phyloP scores from a whole-genome alignment of 768 basidiomycete species.

The Naematelia encephala region DNA sequence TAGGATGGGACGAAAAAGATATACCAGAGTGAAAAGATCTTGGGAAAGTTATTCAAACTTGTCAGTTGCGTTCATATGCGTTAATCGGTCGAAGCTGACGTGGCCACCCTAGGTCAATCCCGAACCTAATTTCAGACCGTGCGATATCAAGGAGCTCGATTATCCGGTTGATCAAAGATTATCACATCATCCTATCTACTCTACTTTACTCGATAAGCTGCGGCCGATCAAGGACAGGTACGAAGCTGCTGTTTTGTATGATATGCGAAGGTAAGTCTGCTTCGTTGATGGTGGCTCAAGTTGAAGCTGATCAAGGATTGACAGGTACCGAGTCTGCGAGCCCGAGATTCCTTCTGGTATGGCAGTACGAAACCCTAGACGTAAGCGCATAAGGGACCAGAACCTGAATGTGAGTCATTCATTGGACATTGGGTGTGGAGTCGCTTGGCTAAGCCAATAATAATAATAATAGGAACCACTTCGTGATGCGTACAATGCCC shows the following conservation, averaged over 20 bases:
- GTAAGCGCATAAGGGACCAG: slow-evolving; percentile 42
- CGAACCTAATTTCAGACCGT: slow-evolving; percentile 41
- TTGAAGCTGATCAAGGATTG: too few species aligned
- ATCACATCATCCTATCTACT: slow-evolving; percentile 17
- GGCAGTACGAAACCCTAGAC: slow-evolving; percentile 38
- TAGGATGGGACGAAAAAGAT: slow-evolving; percentile 30
- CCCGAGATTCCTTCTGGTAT: slow-evolving; percentile 46
- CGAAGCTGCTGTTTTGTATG: slow-evolving; percentile 34
- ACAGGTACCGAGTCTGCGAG: slow-evolving; percentile 45
- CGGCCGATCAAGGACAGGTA: slow-evolving; percentile 41
- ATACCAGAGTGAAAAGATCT: slow-evolving; percentile 39
- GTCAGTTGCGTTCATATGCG: slow-evolving; percentile 19
- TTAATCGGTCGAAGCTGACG: not conserved
- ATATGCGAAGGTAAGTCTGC: slow-evolving; percentile 40
- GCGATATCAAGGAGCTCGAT: slow-evolving; percentile 24
- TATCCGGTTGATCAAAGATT: slow-evolving; percentile 38
- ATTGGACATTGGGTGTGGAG: too few species aligned
- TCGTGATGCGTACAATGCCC: slow-evolving; percentile 34
- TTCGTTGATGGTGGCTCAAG: not conserved
- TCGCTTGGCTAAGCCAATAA: too few species aligned
- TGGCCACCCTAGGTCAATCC: slow-evolving; percentile 41
- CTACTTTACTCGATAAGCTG: slow-evolving; percentile 25
- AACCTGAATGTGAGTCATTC: slow-evolving; percentile 41
- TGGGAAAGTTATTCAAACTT: slow-evolving; percentile 42
- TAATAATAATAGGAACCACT: slow-evolving; percentile 37